A percentile compares a stretch with the other conserved stretches of the same genome.
These are phyloP conservation scores for Aspergillus fructus DNA, from an alignment of 2,329 filamentous ascomycete genomes.

Conservation along the genomic window DNA sequence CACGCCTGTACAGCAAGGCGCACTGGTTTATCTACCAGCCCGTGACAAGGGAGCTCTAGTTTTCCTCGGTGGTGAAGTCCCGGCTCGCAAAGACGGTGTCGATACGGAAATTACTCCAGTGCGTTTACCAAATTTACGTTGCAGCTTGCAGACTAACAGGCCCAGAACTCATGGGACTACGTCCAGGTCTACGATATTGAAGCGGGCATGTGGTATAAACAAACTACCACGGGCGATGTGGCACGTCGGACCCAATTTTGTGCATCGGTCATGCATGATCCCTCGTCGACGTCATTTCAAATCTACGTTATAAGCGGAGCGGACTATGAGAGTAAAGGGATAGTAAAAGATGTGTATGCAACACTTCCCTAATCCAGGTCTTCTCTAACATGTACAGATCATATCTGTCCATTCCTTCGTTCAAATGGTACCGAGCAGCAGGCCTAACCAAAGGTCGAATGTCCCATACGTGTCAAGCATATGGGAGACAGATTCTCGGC, in stretches of 20 bases:
- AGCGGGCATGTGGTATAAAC: conserved; percentile 17
- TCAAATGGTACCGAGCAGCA: conserved; percentile 17
- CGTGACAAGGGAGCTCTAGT: conserved; percentile 12
- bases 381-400: neutral
- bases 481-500: conserved; percentile 16
- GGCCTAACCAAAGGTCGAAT: conserved; percentile 12
- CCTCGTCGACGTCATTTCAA: conserved; percentile 12
- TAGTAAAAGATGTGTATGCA: conserved; percentile 12
- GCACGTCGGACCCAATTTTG: conserved; percentile 17
- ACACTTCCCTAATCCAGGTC: neutral
- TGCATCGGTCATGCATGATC: conserved; percentile 15
- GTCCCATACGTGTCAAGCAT: conserved; percentile 12
- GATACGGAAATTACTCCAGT: conserved; percentile 13
- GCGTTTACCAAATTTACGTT: neutral
- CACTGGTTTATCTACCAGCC: conserved; percentile 13
- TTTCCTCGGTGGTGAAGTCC: conserved; percentile 19
- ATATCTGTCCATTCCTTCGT: conserved; percentile 19
- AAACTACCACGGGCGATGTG: conserved; percentile 16
- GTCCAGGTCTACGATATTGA: conserved; percentile 18
- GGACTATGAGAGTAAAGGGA: conserved; percentile 8
- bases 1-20: conserved; percentile 12
- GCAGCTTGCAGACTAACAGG: neutral
- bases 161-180: conserved; percentile 15
- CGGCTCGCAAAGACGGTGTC: conserved; percentile 12
- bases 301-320: conserved; percentile 17